phyloP scores from a whole-genome alignment of 345 rosid genomes.

The Cardamine chenopodiifolia region DNA sequence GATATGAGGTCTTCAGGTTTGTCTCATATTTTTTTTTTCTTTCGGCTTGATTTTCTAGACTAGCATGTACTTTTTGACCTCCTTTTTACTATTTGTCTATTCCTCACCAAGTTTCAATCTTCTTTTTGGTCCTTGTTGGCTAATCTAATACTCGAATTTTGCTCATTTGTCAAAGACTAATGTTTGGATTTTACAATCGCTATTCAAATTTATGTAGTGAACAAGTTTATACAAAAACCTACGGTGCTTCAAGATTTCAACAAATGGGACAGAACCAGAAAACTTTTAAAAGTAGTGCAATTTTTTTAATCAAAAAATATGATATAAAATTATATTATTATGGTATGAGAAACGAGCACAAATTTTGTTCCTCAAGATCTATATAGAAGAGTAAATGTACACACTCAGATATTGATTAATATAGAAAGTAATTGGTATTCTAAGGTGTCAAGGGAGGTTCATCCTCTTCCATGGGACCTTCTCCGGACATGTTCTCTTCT shows the following conservation, averaged over 20 bases:
- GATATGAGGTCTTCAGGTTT: conserved; percentile 5
- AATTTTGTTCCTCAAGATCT: background rate
- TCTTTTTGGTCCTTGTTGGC: background rate
- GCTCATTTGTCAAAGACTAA: background rate
- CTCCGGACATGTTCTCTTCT: conserved; percentile 32
- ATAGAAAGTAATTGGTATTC: background rate
- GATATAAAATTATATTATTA: background rate
- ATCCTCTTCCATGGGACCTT: conserved; percentile 39
- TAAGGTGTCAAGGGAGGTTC: conserved; percentile 20
- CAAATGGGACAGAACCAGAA: background rate
- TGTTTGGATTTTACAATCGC: background rate
- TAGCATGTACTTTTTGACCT: conserved; percentile 9
- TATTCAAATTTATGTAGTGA: background rate
- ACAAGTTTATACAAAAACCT: background rate
- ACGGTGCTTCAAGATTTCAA: background rate
- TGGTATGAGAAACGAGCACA: background rate
- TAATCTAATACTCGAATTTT: background rate
- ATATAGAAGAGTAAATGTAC: background rate
- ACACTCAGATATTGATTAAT: background rate
- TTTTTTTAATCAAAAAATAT: too few relatives aligned
- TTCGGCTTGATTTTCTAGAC: background rate
- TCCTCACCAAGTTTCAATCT: background rate
- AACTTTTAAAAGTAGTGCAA: too few relatives aligned
- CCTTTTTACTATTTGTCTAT: background rate
- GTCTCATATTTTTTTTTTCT: background rate